Conservation (phyloP, 2,329 filamentous ascomycete species). For the Gremmenia infestans region DNA sequence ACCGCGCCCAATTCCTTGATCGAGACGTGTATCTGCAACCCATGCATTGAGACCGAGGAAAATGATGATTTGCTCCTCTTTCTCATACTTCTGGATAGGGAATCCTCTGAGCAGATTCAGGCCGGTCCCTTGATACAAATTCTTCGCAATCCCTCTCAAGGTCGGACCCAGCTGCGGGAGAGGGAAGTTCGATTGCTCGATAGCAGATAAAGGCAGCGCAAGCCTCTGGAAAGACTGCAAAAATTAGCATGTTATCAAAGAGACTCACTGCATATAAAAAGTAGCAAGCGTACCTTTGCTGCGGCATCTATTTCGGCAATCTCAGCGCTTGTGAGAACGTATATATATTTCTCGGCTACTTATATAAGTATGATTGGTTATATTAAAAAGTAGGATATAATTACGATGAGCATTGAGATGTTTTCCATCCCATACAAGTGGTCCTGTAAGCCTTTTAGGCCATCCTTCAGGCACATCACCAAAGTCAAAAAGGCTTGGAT, state of each 20-base stretch:
- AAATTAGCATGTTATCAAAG: background rate
- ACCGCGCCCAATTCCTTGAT: too few species aligned
- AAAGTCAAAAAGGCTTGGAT: background rate
- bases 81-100: background rate
- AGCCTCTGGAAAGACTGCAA: background rate
- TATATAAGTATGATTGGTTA: too few species aligned
- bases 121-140: background rate
- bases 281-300: background rate
- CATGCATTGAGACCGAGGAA: background rate
- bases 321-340: background rate
- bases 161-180: background rate
- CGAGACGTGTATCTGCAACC: background rate
- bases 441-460: background rate
- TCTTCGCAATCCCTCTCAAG: background rate
- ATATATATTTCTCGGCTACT: background rate
- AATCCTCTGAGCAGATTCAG: background rate
- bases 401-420: background rate
- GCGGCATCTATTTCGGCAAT: background rate
- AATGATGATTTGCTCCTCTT: background rate
- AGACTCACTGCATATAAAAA: background rate
- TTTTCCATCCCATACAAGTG: conserved; percentile 1
- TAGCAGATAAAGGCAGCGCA: background rate
- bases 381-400: too few species aligned
- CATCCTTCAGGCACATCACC: background rate
- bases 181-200: background rate